A percentile compares a stretch with the other conserved stretches of the same genome.
phyloP scores from a whole-genome alignment of 2,329 filamentous ascomycete species.

The Aspergillus novofumigatus region DNA sequence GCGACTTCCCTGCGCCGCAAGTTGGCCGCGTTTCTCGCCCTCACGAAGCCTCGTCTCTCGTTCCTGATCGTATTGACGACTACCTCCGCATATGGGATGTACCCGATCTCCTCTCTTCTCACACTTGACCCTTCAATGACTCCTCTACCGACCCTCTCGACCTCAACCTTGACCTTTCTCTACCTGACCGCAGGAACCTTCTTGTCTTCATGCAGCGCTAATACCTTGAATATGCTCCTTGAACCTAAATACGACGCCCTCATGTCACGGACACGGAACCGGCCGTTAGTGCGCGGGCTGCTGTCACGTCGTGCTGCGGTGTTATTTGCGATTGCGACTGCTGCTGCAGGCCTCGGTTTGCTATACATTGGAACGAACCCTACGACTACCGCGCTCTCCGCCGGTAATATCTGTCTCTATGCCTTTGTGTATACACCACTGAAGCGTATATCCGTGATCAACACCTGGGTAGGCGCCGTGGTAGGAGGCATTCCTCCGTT shows the following conservation, averaged over 20 bases:
- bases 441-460: conserved; percentile 79
- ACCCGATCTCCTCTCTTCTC: conserved; percentile 84
- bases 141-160: conserved; percentile 57
- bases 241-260: conserved; percentile 84
- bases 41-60: conserved; percentile 92
- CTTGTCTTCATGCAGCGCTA: conserved; percentile 84
- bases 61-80: conserved; percentile 87
- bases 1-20: conserved; percentile 59
- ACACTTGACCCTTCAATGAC: conserved; percentile 69
- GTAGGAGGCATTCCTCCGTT: conserved; percentile 91
- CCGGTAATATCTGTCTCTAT: conserved; percentile 81
- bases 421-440: conserved; percentile 89
- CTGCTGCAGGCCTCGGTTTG: conserved; percentile 62
- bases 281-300: conserved; percentile 79
- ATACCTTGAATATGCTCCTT: conserved; percentile 95
- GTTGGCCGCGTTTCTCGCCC: conserved; percentile 76
- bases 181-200: conserved; percentile 89
- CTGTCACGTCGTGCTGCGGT: conserved; percentile 68
- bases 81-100: conserved; percentile 86
- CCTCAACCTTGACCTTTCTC: conserved; percentile 79
- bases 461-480: conserved; percentile 92
- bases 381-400: conserved; percentile 81
- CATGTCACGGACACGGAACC: conserved; percentile 89
- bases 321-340: conserved; percentile 73
- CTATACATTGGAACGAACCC: conserved; percentile 91